Percentiles rank a stretch among this genome's conserved stretches.
Evolutionary conservation across 2,329 filamentous ascomycete species (phyloP).

Genomic region (Stylonectria norvegica): DNA sequence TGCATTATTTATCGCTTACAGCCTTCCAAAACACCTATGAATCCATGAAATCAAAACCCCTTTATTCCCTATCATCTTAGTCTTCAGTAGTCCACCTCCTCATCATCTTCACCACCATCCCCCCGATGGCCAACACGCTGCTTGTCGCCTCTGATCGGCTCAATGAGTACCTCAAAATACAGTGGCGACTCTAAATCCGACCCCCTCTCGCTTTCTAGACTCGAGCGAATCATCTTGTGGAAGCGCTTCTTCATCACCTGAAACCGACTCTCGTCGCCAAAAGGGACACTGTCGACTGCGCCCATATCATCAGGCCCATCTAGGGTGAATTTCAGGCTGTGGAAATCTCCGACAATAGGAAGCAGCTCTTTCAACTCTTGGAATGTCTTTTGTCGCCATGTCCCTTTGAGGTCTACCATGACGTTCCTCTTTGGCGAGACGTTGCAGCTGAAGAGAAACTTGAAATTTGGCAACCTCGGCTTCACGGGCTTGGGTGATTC

Average conservation of each 20-base stretch:
- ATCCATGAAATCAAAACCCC: too few relatives aligned
- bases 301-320: too few relatives aligned
- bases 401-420: neutral
- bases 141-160: neutral
- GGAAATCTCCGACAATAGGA: conserved; percentile 1
- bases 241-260: neutral
- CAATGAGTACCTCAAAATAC: neutral
- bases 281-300: neutral
- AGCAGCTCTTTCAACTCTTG: conserved; percentile 7
- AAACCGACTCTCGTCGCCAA: neutral
- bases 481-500: too few relatives aligned
- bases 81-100: too few relatives aligned
- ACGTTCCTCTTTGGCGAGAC: too few relatives aligned
- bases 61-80: too few relatives aligned
- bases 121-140: too few relatives aligned
- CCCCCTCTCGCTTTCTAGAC: neutral
- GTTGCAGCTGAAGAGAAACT: too few relatives aligned
- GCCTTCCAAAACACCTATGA: too few relatives aligned
- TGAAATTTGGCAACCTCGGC: too few relatives aligned
- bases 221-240: neutral
- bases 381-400: neutral
- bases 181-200: neutral
- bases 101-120: too few relatives aligned
- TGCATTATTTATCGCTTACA: too few relatives aligned
- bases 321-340: neutral